A percentile compares a stretch with the other conserved stretches of the same genome.
Evolutionary conservation across 805 yeast genomes (phyloP).

Genomic region (Ogataea allantospora): DNA sequence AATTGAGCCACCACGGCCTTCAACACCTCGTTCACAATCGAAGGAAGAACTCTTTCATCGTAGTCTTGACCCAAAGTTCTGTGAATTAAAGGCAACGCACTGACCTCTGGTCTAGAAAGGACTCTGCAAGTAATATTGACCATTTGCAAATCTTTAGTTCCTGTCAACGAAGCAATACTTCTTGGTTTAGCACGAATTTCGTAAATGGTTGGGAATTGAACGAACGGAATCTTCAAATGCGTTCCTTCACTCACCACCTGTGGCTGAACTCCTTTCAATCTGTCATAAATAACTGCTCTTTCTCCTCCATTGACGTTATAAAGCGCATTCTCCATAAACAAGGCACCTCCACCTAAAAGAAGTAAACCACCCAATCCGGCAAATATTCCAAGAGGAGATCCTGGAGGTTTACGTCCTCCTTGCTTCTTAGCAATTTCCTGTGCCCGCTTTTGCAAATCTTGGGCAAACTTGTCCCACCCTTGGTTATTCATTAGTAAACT

Average conservation of each 20-base stretch:
- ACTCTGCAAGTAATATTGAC: constrained; percentile 99
- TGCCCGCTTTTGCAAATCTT: constrained; percentile 46
- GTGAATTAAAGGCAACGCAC: constrained; percentile 76
- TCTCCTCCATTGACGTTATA: constrained; percentile 98
- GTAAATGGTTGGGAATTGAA: constrained; percentile 87
- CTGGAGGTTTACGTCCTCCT: constrained; percentile 28
- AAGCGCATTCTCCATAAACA: constrained; percentile 53
- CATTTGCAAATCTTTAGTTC: constrained; percentile 98
- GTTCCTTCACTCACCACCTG: constrained; percentile 91
- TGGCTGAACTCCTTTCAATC: constrained; percentile 81
- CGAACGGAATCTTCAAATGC: constrained; percentile 90
- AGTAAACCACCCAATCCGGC: constrained; percentile 65
- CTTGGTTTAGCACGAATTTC: constrained; percentile 98
- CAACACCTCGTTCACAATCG: constrained; percentile 96
- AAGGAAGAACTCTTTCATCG: constrained; percentile 95
- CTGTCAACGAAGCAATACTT: constrained; percentile 92
- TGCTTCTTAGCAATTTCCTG: constrained; percentile 38
- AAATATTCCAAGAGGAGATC: constrained; percentile 51
- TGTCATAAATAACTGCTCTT: constrained; percentile 90
- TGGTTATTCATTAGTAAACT: constrained; percentile 33
- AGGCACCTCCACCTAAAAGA: constrained; percentile 55
- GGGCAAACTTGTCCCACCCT: constrained; percentile 54
- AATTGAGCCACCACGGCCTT: constrained; percentile 97
- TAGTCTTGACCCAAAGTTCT: constrained; percentile 93
- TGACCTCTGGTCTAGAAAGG: constrained; percentile 80